phyloP scores from a whole-genome alignment of 2,329 filamentous ascomycete species.

The Ambrosiella beaveri region DNA sequence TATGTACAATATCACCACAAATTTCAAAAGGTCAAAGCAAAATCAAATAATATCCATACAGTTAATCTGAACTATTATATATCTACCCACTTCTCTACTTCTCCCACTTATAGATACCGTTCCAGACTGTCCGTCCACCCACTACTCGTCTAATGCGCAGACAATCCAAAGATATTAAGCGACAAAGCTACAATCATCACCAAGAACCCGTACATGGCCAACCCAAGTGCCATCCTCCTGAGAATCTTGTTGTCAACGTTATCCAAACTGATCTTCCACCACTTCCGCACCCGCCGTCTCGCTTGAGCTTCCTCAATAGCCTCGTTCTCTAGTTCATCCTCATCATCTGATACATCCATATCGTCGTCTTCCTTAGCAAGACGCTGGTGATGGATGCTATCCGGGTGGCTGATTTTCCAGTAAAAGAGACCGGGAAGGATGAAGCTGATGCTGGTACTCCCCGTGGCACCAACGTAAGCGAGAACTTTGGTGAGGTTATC shows the following conservation, averaged over 20 bases:
- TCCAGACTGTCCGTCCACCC: not conserved
- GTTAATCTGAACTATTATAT: not conserved
- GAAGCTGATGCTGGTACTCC: conserved; percentile 89
- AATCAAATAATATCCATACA: not conserved
- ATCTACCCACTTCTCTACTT: not conserved
- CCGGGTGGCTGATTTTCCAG: conserved; percentile 90
- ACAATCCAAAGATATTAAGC: conserved; percentile 44
- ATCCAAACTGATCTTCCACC: conserved; percentile 36
- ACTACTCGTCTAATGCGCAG: not conserved
- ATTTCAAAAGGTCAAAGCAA: not conserved
- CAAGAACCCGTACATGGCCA: conserved; percentile 67
- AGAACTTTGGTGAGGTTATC: conserved; percentile 78
- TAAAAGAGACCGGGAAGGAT: conserved; percentile 94
- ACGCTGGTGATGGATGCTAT: conserved; percentile 70
- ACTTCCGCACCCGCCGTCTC: conserved; percentile 14
- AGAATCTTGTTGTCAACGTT: conserved; percentile 48
- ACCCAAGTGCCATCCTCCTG: conserved; percentile 52
- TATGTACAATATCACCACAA: not conserved
- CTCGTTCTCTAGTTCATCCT: conserved; percentile 17
- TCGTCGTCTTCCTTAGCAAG: conserved; percentile 85
- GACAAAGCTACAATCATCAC: conserved; percentile 82
- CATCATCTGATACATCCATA: conserved; percentile 38
- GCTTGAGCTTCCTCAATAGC: conserved; percentile 58
- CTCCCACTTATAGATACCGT: no score
- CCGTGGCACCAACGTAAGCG: conserved; percentile 88